These are phyloP conservation scores for Hymenoscyphus salicellus DNA, from an alignment of 2,329 filamentous ascomycete species.

Conservation along the genomic window DNA sequence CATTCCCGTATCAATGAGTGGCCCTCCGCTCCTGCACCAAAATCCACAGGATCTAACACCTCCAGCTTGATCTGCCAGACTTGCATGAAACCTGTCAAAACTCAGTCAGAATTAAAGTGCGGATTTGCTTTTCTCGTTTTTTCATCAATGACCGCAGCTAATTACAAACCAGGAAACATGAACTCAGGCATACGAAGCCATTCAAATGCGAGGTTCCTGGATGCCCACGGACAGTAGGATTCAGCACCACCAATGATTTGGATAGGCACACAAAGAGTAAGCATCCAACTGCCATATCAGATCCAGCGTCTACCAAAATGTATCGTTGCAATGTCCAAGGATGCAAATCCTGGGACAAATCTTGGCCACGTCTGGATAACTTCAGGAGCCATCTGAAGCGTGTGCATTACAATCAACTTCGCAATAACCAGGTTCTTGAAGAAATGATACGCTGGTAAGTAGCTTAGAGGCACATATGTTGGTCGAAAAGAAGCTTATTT, in stretches of 20 bases:
- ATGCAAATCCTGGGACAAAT: conserved; percentile 62
- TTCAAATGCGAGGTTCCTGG: conserved; percentile 56
- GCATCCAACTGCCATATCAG: conserved; percentile 52
- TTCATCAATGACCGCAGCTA: conserved; percentile 24
- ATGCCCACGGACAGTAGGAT: conserved; percentile 63
- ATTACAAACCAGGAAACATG: conserved; percentile 63
- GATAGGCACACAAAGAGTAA: conserved; percentile 73
- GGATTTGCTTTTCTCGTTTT: conserved; percentile 21
- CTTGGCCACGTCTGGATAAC: conserved; percentile 81
- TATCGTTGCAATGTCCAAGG: conserved; percentile 58
- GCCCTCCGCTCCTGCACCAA: conserved; percentile 20
- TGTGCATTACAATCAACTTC: conserved; percentile 52
- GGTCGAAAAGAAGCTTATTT: conserved; percentile 12
- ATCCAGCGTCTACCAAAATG: conserved; percentile 46
- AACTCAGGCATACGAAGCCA: conserved; percentile 65
- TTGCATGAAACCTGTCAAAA: conserved; percentile 47
- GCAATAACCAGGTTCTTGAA: conserved; percentile 39
- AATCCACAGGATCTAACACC: conserved; percentile 13
- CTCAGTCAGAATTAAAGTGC: conserved; percentile 56
- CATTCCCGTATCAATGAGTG: conserved; percentile 20
- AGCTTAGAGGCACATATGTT: conserved; percentile 3
- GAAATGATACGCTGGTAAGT: conserved; percentile 48
- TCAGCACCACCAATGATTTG: conserved; percentile 77
- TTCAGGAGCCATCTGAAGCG: conserved; percentile 75
- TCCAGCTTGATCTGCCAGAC: conserved; percentile 37